A percentile compares a stretch with the other conserved stretches of the same genome.
These are phyloP conservation scores for Nyssa sinensis DNA, from an alignment of 148 eudicot species.

Conservation along the genomic window DNA sequence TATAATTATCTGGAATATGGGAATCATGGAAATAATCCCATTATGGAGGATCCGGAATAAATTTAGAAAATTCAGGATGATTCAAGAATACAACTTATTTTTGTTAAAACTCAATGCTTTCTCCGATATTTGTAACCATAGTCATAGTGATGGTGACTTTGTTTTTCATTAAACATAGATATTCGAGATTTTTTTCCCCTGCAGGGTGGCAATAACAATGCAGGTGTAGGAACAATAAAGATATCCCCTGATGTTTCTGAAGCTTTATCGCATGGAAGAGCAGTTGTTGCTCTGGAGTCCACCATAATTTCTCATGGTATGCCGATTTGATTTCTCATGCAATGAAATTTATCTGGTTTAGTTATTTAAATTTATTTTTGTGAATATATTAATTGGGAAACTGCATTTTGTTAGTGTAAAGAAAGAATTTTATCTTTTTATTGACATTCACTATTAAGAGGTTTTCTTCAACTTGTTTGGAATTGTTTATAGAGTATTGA, in stretches of 20 bases:
- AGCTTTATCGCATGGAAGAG: conserved; percentile 68
- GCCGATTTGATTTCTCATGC: neutral
- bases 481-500: neutral
- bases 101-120: neutral
- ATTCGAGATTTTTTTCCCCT: neutral
- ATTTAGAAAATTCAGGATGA: too few relatives aligned
- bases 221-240: conserved; percentile 39
- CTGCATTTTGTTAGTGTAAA: neutral
- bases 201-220: conserved; percentile 11
- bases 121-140: neutral
- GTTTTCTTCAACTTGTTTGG: neutral
- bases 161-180: conserved; percentile 6
- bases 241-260: conserved; percentile 64
- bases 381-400: neutral
- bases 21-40: too few relatives aligned
- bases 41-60: too few relatives aligned
- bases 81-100: too few relatives aligned
- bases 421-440: neutral
- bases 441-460: neutral
- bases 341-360: neutral
- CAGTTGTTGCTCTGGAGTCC: conserved; percentile 92
- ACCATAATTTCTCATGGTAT: conserved; percentile 94
- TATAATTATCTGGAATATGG: too few relatives aligned
- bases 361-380: neutral
- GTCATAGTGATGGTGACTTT: conserved; percentile 7